phyloP scores from a whole-genome alignment of 257 asterid genomes.

The Striga asiatica region DNA sequence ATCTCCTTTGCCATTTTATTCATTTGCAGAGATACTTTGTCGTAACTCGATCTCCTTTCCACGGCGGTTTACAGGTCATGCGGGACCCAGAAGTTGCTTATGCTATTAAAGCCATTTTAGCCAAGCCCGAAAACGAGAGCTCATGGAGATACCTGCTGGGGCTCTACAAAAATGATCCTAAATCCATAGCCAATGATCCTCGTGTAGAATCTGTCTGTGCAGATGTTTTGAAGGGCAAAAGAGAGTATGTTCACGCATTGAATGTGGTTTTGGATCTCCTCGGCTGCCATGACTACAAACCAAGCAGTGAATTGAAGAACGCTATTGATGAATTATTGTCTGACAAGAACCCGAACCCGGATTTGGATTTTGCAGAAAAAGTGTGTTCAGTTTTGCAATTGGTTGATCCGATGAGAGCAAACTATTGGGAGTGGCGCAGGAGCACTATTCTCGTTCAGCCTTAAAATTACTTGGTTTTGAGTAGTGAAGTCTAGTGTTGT shows the following conservation, averaged over 20 bases:
- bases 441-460: conserved; percentile 21
- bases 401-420: conserved; percentile 68
- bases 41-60: conserved; percentile 65
- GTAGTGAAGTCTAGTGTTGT: no score
- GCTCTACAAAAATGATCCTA: conserved; percentile 39
- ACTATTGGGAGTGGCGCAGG: conserved; percentile 90
- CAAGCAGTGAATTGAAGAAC: conserved; percentile 41
- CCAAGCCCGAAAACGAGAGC: conserved; percentile 75
- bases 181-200: conserved; percentile 47
- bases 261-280: conserved; percentile 76
- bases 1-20: no score
- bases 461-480: not conserved
- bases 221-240: conserved; percentile 39
- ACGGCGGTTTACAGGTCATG: conserved; percentile 56
- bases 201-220: conserved; percentile 51
- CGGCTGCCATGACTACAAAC: conserved; percentile 35
- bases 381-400: conserved; percentile 46
- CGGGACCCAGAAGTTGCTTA: conserved; percentile 73
- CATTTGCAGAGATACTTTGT: conserved; percentile 82
- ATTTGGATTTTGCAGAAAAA: conserved; percentile 23
- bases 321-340: conserved; percentile 36
- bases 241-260: conserved; percentile 47
- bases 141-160: conserved; percentile 97
- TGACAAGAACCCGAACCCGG: conserved; percentile 15
- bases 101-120: conserved; percentile 53